Evolutionary conservation across 1,139 yeast species (phyloP).

Genomic region (Pichia sp.): DNA sequence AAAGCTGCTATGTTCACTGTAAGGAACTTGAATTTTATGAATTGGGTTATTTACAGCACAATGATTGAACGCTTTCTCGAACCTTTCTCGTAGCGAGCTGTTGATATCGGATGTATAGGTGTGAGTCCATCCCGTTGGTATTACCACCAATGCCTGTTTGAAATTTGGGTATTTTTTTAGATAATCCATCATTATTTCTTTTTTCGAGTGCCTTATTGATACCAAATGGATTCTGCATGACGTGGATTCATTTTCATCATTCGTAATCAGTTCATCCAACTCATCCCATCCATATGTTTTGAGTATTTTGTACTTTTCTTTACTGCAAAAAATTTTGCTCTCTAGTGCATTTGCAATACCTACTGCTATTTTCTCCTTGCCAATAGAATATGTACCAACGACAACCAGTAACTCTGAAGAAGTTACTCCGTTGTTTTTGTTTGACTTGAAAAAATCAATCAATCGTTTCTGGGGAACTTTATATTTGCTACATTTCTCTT

Average conservation of each 20-base stretch:
- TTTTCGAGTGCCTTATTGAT: conserved; percentile 34
- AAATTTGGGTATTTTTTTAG: conserved; percentile 40
- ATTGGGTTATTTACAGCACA: conserved; percentile 1
- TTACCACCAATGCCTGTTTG: conserved; percentile 53
- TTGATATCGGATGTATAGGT: neutral
- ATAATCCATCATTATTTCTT: conserved; percentile 39
- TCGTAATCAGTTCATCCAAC: conserved; percentile 22
- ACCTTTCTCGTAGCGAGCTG: neutral
- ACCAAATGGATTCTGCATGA: conserved; percentile 66
- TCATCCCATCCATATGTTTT: conserved; percentile 32
- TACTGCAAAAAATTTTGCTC: conserved; percentile 44
- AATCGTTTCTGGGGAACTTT: conserved; percentile 31
- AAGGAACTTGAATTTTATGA: conserved; percentile 47
- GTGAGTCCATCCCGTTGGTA: conserved; percentile 84
- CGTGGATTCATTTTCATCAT: conserved; percentile 22
- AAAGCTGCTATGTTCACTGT: conserved; percentile 90
- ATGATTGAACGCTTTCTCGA: conserved; percentile 5
- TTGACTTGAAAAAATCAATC: conserved; percentile 28
- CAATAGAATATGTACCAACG: conserved; percentile 89
- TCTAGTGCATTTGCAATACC: conserved; percentile 50
- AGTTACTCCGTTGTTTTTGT: neutral
- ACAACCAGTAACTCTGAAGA: conserved; percentile 39
- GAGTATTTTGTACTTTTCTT: conserved; percentile 40
- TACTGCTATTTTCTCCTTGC: conserved; percentile 80
- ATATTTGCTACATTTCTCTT: conserved; percentile 23